Evolutionary conservation across 768 basidiomycete genomes (phyloP), one percentile per base, ranked within the genome.

Genomic region (Clathrus columnatus): DNA sequence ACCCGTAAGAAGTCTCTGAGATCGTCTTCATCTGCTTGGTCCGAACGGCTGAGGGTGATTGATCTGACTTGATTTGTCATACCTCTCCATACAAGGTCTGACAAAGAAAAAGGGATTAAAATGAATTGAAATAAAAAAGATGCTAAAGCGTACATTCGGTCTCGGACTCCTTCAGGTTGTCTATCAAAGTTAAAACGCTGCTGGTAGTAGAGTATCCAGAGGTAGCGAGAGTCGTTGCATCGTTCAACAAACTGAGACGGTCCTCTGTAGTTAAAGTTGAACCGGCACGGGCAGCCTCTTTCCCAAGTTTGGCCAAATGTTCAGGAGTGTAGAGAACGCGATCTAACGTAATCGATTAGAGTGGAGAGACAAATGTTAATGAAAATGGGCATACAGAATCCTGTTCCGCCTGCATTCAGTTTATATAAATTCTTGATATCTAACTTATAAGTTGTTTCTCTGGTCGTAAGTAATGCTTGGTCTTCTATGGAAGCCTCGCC

Each of bases 301-400:
- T 68, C 4, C 88, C 92, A 57, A 97, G 87, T 64, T 81, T 82
- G 23, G 75, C 75, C 14, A 96, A 75, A 48, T 89, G 78, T 60
- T 89, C 85, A 21, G 87, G 80, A 10, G 85, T 77, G 72, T 99
- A 99, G 27, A 87, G 70, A 20, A 94, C 91, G 27, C 93, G 88
- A 69, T 85, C 90, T 91, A 54, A 18, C 20, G 49, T 41, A 10
- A 30, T 7, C 14, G 45, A 24, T 28, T 23, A 57, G 14, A 7
- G 24, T 26, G 51, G 5, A 51, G 20, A 24, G 10, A 30, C 48
- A 18, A 28, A 18, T 21, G n/a, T 7, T 7, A 10, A 24, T 18
- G 26, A 32, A 51, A 46, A 56, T 18, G 30, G 16, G 36, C 36
- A 36, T 36, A 91, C 91, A 98, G 61, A 95, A 88, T 57, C 94